phyloP scores from a whole-genome alignment of 768 basidiomycete species.

The Mycena polygramma region DNA sequence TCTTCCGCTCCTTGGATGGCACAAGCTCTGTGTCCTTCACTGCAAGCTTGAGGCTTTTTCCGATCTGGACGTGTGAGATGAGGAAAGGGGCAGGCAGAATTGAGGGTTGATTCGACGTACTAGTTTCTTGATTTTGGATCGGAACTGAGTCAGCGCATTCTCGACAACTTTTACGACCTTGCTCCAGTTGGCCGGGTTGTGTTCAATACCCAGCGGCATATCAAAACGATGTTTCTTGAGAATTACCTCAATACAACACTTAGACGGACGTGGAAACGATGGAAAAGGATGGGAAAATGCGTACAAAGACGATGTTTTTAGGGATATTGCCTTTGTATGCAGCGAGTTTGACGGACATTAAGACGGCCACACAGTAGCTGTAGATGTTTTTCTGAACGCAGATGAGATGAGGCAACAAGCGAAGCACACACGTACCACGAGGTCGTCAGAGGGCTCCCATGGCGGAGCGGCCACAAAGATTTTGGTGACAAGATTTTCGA shows the following conservation, averaged over 20 bases:
- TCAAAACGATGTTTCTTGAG: constrained; percentile 9
- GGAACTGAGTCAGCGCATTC: background rate
- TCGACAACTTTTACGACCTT: constrained; percentile 8
- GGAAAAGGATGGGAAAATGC: background rate
- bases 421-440: background rate
- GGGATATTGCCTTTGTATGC: constrained; percentile 13
- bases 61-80: background rate
- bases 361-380: background rate
- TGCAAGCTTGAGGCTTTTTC: background rate
- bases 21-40: background rate
- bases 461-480: background rate
- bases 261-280: no score
- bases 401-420: background rate
- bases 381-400: constrained; percentile 17
- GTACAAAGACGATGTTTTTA: constrained; percentile 9
- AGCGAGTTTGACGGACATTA: background rate
- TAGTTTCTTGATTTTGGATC: background rate
- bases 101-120: background rate
- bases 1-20: background rate
- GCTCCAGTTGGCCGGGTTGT: constrained; percentile 10
- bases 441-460: background rate
- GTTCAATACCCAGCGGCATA: background rate
- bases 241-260: background rate
- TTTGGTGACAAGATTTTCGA: background rate
- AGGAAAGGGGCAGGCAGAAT: background rate